Evolutionary conservation across 768 basidiomycete genomes (phyloP), one percentile per base, ranked within the genome.

Genomic region (Auricularia sp.): DNA sequence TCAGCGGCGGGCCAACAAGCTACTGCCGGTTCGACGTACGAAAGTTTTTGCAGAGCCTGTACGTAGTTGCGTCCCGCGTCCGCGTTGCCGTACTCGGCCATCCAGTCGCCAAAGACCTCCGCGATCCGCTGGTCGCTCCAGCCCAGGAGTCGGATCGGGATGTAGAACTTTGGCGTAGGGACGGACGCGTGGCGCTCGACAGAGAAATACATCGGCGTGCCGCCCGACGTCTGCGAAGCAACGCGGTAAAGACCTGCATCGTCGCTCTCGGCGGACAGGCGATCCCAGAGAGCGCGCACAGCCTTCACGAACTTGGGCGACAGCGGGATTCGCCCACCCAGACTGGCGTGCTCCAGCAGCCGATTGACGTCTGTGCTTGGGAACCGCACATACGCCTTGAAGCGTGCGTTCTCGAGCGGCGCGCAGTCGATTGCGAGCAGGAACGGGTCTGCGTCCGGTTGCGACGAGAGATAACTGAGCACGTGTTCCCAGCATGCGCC

Each of bases 131-230:
- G 11, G 34, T 59, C 56, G 34, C 33, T 14, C 56, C 56, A 59
- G 11, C 56, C 56, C 14, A 59, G 56, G 18, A 59, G 56, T 14
- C 56, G 56, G 56, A 59, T 35, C 11, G 56, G 56, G 29, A 59
- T 18, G 56, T 59, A 59, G 56, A 59, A 59, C 56, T 59, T 59
- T 6, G 56, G 56, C 13, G 56, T 59, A 7, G 56, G 56, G 24
- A 59, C 7, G 18, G 56, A n/a, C 29, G 56, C 56, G 29, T 29
- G 29, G 34, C 56, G 56, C 29, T 59, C 56, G 18, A 59, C 56
- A 35, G 56, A 59, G 56, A 59, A 59, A 24, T 59, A 59, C 56
- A 59, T 59, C 29, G 56, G 56, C 24, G 56, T 59, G 56, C 56
- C 56, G 24, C 56, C 56, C 24, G 56, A 14, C 29, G 56, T 59